These are phyloP conservation scores for Eragrostis tef DNA, from an alignment of 202 grass and related monocot genomes.

Conservation along the genomic window DNA sequence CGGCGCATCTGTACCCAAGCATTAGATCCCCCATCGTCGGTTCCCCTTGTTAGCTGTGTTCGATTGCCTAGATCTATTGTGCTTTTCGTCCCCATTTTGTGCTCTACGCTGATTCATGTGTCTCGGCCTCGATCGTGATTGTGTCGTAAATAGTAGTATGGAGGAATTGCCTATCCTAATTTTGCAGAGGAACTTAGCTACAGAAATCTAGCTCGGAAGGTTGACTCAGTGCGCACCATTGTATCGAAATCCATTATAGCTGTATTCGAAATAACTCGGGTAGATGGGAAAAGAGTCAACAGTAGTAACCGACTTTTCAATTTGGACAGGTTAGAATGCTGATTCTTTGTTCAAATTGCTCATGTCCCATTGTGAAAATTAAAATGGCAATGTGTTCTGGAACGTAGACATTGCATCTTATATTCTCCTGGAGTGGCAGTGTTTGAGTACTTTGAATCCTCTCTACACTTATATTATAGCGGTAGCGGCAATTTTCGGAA, in stretches of 20 bases:
- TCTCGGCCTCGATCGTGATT: background rate
- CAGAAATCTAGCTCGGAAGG: background rate
- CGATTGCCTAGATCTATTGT: slow-evolving; percentile 34
- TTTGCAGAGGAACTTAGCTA: background rate
- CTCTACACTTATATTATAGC: background rate
- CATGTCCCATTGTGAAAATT: background rate
- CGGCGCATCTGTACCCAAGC: background rate
- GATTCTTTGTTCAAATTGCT: background rate
- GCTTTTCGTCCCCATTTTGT: background rate
- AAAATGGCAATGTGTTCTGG: background rate
- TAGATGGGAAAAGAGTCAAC: background rate
- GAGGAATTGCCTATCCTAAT: background rate
- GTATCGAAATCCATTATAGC: background rate
- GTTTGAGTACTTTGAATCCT: background rate
- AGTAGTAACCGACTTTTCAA: background rate
- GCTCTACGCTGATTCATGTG: background rate
- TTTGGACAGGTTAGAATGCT: background rate
- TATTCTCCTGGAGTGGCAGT: background rate
- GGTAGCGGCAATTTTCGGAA: background rate
- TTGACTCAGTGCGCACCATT: background rate
- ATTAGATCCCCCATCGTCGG: background rate
- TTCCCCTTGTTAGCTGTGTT: background rate
- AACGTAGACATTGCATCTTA: background rate
- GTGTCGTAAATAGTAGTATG: background rate
- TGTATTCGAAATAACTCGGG: background rate